These are phyloP conservation scores for Filobasidium wieringae DNA, from an alignment of 768 basidiomycete genomes.

Conservation along the genomic window DNA sequence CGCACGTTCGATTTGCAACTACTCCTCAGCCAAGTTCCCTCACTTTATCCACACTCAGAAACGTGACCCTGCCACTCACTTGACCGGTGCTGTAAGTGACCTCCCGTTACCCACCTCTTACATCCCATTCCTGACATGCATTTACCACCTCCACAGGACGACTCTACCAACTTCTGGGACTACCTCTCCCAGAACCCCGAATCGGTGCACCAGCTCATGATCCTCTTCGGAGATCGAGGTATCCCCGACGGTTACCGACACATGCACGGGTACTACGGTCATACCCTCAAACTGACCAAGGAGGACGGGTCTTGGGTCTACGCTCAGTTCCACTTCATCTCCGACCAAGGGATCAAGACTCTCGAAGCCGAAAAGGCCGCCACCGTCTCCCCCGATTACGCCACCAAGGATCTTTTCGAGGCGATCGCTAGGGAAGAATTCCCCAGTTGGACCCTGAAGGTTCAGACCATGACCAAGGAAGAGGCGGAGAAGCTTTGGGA, in stretches of 20 bases:
- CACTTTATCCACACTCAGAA: constrained; percentile 45
- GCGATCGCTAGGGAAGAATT: constrained; percentile 41
- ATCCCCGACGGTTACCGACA: constrained; percentile 51
- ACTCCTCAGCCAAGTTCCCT: constrained; percentile 39
- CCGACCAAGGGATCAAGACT: constrained; percentile 47
- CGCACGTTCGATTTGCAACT: constrained; percentile 30
- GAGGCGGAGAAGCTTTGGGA: constrained; percentile 75
- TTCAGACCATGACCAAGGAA: constrained; percentile 81
- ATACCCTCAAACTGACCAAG: constrained; percentile 41
- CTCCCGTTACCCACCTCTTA: too few species aligned
- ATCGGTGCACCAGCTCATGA: constrained; percentile 43
- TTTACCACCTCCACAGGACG: constrained; percentile 41
- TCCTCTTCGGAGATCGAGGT: constrained; percentile 43
- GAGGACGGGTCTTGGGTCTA: constrained; percentile 34
- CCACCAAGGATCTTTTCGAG: constrained; percentile 41
- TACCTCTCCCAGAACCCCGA: constrained; percentile 44
- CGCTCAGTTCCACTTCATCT: constrained; percentile 39
- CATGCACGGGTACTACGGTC: constrained; percentile 74
- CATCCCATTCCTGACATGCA: neutral
- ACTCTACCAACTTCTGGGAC: constrained; percentile 49
- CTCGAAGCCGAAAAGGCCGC: constrained; percentile 57
- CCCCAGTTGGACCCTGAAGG: constrained; percentile 40
- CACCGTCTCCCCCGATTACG: constrained; percentile 46
- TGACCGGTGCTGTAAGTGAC: constrained; percentile 58
- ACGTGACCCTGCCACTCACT: constrained; percentile 73